These are phyloP conservation scores for Cladosporium sp. DNA, from an alignment of 2,329 filamentous ascomycete genomes.

Conservation along the genomic window DNA sequence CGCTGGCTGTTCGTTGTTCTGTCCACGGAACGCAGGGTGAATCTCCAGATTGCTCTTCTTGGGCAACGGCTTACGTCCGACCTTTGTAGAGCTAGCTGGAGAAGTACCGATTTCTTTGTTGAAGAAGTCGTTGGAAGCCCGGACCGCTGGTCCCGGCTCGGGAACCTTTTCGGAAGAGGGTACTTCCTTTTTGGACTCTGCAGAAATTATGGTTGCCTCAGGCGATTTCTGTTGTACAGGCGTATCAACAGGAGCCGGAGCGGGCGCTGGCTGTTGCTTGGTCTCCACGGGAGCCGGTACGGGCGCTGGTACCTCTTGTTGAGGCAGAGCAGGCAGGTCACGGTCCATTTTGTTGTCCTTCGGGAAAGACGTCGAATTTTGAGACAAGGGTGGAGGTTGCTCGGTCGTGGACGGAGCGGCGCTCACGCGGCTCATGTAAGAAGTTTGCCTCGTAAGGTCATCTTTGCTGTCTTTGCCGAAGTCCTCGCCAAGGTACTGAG, in stretches of 20 bases:
- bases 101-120: slow-evolving; percentile 21
- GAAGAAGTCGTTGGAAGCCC: slow-evolving; percentile 11
- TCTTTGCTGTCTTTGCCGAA: slow-evolving; percentile 44
- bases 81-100: slow-evolving; percentile 17
- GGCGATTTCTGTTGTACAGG: slow-evolving; percentile 8
- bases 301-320: slow-evolving; percentile 4
- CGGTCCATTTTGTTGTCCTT: slow-evolving; percentile 16
- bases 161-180: slow-evolving; percentile 13
- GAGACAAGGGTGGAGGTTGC: slow-evolving; percentile 13
- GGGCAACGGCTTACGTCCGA: slow-evolving; percentile 31
- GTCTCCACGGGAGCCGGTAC: slow-evolving; percentile 1
- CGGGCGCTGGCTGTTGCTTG: not conserved
- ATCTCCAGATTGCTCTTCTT: slow-evolving; percentile 26
- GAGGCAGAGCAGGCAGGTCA: slow-evolving; percentile 41
- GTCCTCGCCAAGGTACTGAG: slow-evolving; percentile 75
- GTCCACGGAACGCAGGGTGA: slow-evolving; percentile 41
- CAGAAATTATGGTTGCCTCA: slow-evolving; percentile 9
- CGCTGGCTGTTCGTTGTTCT: slow-evolving; percentile 16
- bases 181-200: slow-evolving; percentile 9
- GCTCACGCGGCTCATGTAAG: slow-evolving; percentile 25
- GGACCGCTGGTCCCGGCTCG: slow-evolving; percentile 11
- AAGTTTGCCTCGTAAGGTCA: slow-evolving; percentile 22
- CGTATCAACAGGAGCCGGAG: slow-evolving; percentile 7
- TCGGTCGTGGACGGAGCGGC: slow-evolving; percentile 10
- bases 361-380: slow-evolving; percentile 12